Conservation (phyloP, 1,284 basidiomycete genomes). For the Rhodotorula sp. region DNA sequence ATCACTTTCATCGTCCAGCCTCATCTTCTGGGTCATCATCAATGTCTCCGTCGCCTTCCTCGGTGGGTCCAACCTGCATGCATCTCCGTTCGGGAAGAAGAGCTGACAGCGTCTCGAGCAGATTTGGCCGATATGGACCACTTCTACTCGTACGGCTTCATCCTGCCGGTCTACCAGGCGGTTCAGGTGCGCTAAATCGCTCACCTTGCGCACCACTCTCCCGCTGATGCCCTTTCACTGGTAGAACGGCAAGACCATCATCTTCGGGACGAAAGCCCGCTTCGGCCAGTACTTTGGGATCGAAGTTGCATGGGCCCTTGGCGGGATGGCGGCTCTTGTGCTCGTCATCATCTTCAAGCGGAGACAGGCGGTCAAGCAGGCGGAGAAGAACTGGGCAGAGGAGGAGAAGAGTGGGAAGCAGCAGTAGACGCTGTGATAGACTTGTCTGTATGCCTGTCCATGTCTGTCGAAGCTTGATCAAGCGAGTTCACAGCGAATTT, state of each 20-base stretch:
- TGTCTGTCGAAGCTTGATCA: no score
- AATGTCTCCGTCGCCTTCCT: conserved; percentile 36
- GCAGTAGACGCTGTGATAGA: neutral
- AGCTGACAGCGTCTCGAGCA: conserved; percentile 20
- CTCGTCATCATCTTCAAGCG: conserved; percentile 10
- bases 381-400: conserved; percentile 43
- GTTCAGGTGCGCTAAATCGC: conserved; percentile 26
- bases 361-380: neutral
- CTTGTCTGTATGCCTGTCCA: no score
- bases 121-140: conserved; percentile 43
- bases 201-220: neutral
- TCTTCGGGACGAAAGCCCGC: conserved; percentile 47
- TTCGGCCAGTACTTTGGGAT: conserved; percentile 47
- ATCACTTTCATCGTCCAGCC: neutral
- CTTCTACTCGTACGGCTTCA: conserved; percentile 47
- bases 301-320: conserved; percentile 42
- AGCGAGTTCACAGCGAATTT: no score
- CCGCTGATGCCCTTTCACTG: neutral
- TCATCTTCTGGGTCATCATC: conserved; percentile 43
- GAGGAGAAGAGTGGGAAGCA: neutral
- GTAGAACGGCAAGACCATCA: conserved; percentile 44
- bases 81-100: no score
- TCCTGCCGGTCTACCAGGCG: conserved; percentile 46
- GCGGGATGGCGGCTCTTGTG: conserved; percentile 1
- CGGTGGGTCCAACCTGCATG: neutral